These are phyloP conservation scores for Cyclotella choctawhatcheeana DNA, from an alignment of 108 stramenopile genomes.

Conservation along the genomic window DNA sequence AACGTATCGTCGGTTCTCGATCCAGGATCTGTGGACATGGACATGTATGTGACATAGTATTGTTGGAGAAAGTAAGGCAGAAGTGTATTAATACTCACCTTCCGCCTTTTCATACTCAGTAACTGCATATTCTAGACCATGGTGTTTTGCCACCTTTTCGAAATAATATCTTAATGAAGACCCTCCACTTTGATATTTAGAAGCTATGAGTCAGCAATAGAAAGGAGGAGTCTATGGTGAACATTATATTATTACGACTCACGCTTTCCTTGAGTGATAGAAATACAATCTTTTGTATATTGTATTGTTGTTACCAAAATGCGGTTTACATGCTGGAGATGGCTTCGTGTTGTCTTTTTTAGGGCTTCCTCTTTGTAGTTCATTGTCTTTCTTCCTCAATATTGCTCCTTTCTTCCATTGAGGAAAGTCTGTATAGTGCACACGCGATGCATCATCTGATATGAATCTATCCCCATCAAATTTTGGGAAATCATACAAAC, in stretches of 20 bases:
- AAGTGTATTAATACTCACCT: background rate
- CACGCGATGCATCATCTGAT: constrained; percentile 1
- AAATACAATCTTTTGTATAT: constrained; percentile 41
- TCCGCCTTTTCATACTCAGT: constrained; percentile 16
- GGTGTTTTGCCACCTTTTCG: constrained; percentile 23
- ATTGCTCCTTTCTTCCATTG: background rate
- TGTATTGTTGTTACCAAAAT: constrained; percentile 15
- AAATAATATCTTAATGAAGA: constrained; percentile 26
- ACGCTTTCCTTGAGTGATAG: constrained; percentile 35
- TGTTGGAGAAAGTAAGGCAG: background rate
- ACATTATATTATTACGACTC: background rate
- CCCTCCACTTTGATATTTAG: constrained; percentile 4
- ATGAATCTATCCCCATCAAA: constrained; percentile 28
- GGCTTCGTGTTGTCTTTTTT: background rate
- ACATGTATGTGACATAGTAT: background rate
- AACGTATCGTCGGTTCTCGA: constrained; percentile 29
- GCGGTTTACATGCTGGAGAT: constrained; percentile 37
- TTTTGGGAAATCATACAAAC: constrained; percentile 17
- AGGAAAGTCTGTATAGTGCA: constrained; percentile 13
- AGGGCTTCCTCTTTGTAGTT: background rate
- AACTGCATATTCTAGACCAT: constrained; percentile 34
- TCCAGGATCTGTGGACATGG: constrained; percentile 23
- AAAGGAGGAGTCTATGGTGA: too few species aligned
- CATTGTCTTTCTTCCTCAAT: background rate
- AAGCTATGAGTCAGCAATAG: background rate